These are phyloP conservation scores for Euphorbia schlechtendalii DNA, from an alignment of 441 rosid genomes.

Conservation along the genomic window DNA sequence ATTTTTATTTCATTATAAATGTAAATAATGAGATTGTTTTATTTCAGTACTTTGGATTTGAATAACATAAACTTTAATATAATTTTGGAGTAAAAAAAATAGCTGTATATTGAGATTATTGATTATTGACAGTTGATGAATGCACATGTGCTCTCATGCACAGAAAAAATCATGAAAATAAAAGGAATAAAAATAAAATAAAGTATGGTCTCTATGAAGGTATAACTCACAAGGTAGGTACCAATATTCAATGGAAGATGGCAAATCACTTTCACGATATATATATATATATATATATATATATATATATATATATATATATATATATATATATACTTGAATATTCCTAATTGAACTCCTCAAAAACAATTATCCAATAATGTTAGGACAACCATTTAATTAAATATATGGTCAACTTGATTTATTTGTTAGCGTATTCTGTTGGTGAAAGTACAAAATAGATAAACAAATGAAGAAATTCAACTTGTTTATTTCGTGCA, in stretches of 20 bases:
- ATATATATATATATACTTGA: neutral
- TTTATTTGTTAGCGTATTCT: neutral
- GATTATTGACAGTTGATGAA: conserved; percentile 1
- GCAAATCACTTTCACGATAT: conserved; percentile 29
- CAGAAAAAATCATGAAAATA: neutral
- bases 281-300: conserved; percentile 5
- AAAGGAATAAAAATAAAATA: no score
- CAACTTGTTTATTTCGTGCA: neutral
- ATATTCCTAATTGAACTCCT: neutral
- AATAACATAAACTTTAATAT: neutral
- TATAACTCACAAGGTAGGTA: conserved; percentile 16
- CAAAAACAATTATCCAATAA: neutral
- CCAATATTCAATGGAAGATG: conserved; percentile 22
- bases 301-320: no score
- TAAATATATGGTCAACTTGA: neutral
- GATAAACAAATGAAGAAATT: neutral
- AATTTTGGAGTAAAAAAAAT: neutral
- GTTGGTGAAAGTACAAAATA: neutral
- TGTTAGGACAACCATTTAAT: neutral
- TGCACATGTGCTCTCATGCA: conserved; percentile 1
- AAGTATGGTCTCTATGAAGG: neutral
- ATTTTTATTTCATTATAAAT: neutral
- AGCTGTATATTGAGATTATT: neutral
- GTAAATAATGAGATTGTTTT: neutral
- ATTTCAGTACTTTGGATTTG: neutral